A percentile compares a stretch with the other conserved stretches of the same genome.
phyloP scores from a whole-genome alignment of 1,139 yeast genomes.

The Citeromyces siamensis region DNA sequence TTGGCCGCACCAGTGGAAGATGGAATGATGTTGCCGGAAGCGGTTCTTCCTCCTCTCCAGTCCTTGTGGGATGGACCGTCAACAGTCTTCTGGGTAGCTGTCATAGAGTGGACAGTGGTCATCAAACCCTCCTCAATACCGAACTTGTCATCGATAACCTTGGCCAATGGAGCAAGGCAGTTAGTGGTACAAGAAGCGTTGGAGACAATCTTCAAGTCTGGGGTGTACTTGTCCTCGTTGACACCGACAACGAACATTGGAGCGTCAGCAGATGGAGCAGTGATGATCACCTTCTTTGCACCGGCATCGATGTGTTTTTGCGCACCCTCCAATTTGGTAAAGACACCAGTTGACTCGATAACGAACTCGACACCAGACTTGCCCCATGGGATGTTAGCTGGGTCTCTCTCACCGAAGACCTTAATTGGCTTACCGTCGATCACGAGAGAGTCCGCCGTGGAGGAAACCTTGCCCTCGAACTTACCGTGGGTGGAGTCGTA shows the following conservation, averaged over 20 bases:
- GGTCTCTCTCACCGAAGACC: conserved; percentile 74
- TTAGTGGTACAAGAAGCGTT: conserved; percentile 87
- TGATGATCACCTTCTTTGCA: conserved; percentile 80
- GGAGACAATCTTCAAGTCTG: conserved; percentile 62
- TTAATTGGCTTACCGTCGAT: conserved; percentile 58
- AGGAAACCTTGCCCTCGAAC: conserved; percentile 52
- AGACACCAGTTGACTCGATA: conserved; percentile 82
- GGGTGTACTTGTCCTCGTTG: conserved; percentile 60
- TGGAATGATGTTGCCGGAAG: conserved; percentile 85
- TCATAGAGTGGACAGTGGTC: conserved; percentile 86
- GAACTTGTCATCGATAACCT: conserved; percentile 65
- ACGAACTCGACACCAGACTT: conserved; percentile 64
- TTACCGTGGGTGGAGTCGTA: conserved; percentile 82
- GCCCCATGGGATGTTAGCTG: conserved; percentile 78
- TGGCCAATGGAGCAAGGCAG: conserved; percentile 86
- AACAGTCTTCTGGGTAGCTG: conserved; percentile 85
- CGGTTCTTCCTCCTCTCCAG: conserved; percentile 95
- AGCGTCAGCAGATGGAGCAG: conserved; percentile 81
- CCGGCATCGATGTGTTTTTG: conserved; percentile 79
- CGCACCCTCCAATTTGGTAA: conserved; percentile 68
- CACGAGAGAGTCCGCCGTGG: conserved; percentile 48
- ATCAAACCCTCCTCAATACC: conserved; percentile 81
- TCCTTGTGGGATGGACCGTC: conserved; percentile 93
- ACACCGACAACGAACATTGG: conserved; percentile 90
- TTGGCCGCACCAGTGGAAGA: conserved; percentile 89